phyloP scores from a whole-genome alignment of 352 stramenopile genomes.

The Phytophthora pini region DNA sequence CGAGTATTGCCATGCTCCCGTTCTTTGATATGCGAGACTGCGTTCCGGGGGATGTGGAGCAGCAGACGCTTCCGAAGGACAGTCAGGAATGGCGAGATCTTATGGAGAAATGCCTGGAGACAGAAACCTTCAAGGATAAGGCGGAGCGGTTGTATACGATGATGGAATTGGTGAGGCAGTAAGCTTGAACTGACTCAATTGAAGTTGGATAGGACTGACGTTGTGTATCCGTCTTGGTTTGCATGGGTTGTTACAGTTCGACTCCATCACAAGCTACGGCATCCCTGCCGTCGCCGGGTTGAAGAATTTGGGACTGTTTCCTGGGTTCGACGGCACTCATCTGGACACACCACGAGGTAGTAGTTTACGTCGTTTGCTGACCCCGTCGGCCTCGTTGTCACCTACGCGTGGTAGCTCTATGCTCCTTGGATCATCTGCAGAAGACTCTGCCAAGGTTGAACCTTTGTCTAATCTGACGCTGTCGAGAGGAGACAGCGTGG shows the following conservation, averaged over 20 bases:
- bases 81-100: conserved; percentile 50
- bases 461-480: neutral
- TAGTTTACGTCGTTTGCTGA: conserved; percentile 52
- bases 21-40: conserved; percentile 82
- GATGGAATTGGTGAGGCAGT: conserved; percentile 59
- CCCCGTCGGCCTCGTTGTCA: conserved; percentile 31
- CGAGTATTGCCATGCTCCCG: conserved; percentile 72
- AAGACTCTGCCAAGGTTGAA: conserved; percentile 4
- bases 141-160: conserved; percentile 59
- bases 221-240: neutral
- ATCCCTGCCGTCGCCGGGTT: conserved; percentile 64
- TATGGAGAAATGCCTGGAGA: conserved; percentile 52
- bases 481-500: neutral
- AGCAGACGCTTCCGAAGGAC: conserved; percentile 36
- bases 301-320: conserved; percentile 63
- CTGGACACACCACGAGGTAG: conserved; percentile 43
- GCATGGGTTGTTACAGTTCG: conserved; percentile 48
- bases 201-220: conserved; percentile 10
- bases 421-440: conserved; percentile 5
- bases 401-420: conserved; percentile 18
- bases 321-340: conserved; percentile 41
- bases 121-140: conserved; percentile 50
- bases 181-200: conserved; percentile 5
- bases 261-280: conserved; percentile 68
- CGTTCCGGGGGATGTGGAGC: conserved; percentile 41